These are phyloP conservation scores for Echinochloa phyllopogon DNA, from an alignment of 176 grass and related monocot genomes.

Conservation along the genomic window DNA sequence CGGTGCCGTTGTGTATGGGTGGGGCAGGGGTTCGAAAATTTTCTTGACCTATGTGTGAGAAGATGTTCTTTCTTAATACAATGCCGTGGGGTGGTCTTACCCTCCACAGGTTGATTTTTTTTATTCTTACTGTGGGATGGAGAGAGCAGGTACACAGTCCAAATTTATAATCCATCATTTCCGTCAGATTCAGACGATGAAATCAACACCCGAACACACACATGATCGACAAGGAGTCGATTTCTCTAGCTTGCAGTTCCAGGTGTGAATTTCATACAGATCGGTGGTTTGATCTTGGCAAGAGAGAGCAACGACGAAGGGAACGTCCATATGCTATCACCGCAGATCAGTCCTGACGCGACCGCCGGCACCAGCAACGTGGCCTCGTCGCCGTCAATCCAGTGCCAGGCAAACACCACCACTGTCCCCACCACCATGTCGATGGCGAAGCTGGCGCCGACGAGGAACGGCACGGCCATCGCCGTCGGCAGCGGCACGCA, in stretches of 20 bases:
- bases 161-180: background rate
- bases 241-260: conserved; percentile 55
- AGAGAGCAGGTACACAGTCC: too few relatives aligned
- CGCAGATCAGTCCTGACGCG: conserved; percentile 86
- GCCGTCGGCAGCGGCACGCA: conserved; percentile 84
- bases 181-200: background rate
- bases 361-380: conserved; percentile 75
- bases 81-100: too few relatives aligned
- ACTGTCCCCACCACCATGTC: conserved; percentile 80
- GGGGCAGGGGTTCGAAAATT: too few relatives aligned
- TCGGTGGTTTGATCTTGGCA: conserved; percentile 71
- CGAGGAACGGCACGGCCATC: conserved; percentile 84
- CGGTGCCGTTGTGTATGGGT: too few relatives aligned
- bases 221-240: background rate
- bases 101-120: too few relatives aligned
- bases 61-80: too few relatives aligned
- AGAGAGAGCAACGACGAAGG: conserved; percentile 86
- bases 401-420: conserved; percentile 72
- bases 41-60: too few relatives aligned
- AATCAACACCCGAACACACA: background rate
- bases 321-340: conserved; percentile 90
- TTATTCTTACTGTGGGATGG: too few relatives aligned
- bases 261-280: conserved; percentile 85
- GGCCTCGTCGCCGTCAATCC: conserved; percentile 39
- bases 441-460: conserved; percentile 87